These are phyloP conservation scores for Boletellus emodensis DNA, from an alignment of 768 basidiomycete species.

Conservation along the genomic window DNA sequence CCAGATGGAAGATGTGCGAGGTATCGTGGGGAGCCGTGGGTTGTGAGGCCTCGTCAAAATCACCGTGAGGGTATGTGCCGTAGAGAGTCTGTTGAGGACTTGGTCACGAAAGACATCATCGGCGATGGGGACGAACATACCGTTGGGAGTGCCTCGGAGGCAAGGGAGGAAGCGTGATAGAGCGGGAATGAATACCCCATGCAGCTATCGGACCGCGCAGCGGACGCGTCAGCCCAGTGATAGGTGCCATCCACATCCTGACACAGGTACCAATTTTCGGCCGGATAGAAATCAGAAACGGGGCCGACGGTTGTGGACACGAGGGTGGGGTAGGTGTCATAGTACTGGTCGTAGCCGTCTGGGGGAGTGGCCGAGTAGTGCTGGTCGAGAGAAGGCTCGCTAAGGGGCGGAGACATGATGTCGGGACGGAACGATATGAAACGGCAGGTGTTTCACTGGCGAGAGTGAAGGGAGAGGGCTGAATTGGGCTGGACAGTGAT, in stretches of 20 bases:
- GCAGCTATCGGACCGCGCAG: constrained; percentile 23
- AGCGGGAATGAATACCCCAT: constrained; percentile 16
- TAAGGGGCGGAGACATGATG: constrained; percentile 29
- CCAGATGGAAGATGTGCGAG: constrained; percentile 19
- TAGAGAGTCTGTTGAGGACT: constrained; percentile 13
- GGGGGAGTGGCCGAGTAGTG: constrained; percentile 8
- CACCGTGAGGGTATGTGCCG: constrained; percentile 13
- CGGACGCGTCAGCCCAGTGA: constrained; percentile 25
- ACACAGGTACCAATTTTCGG: constrained; percentile 28
- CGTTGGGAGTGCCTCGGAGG: constrained; percentile 13
- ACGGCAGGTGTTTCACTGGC: constrained; percentile 8
- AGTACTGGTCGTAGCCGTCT: constrained; percentile 22
- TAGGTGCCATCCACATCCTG: constrained; percentile 28
- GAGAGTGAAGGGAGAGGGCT: constrained; percentile 4
- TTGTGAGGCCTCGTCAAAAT: constrained; percentile 13
- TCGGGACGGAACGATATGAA: constrained; percentile 20
- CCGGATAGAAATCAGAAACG: constrained; percentile 21
- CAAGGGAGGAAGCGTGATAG: constrained; percentile 11
- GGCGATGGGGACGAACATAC: constrained; percentile 13
- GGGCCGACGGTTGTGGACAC: constrained; percentile 9
- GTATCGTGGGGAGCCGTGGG: constrained; percentile 14
- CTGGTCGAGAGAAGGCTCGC: constrained; percentile 19
- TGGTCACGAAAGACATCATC: constrained; percentile 1
- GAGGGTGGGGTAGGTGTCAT: constrained; percentile 19
- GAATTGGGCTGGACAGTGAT: background rate